Conservation (phyloP, 1,284 basidiomycete species). For the Cryptococcus amylolentus region DNA sequence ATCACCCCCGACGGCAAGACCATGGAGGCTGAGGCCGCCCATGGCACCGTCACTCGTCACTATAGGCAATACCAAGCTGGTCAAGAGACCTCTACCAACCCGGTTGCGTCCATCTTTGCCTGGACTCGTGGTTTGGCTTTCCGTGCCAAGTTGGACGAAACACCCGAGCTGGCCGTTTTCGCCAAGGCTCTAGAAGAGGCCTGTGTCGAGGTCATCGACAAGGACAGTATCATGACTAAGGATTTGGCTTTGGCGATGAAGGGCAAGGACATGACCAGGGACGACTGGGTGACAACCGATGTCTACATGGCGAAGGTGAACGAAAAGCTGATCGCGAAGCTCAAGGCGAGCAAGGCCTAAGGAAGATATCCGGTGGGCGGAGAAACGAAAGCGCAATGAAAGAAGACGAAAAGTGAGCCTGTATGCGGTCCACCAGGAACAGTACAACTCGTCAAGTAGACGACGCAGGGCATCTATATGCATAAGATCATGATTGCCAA, state of each 20-base stretch:
- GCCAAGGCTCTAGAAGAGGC: conserved; percentile 77
- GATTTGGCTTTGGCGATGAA: conserved; percentile 94
- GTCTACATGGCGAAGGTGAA: conserved; percentile 83
- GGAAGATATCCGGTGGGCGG: background rate
- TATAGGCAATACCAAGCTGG: conserved; percentile 97
- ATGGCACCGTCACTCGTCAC: conserved; percentile 82
- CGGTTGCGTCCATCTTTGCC: conserved; percentile 96
- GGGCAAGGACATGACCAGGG: conserved; percentile 83
- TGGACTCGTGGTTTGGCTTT: conserved; percentile 95
- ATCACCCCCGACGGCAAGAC: conserved; percentile 92
- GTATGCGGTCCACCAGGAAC: too few relatives aligned
- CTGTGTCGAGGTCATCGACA: conserved; percentile 88
- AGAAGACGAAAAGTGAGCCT: background rate
- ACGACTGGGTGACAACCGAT: conserved; percentile 89
- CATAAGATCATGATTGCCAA: background rate
- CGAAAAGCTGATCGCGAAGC: conserved; percentile 36
- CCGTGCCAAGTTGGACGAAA: conserved; percentile 88
- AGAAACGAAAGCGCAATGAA: conserved; percentile 10
- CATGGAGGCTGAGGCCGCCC: conserved; percentile 92
- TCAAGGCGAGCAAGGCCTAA: conserved; percentile 22
- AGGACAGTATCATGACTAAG: conserved; percentile 91
- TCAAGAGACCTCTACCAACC: conserved; percentile 94
- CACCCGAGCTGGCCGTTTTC: conserved; percentile 71
- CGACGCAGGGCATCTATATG: too few relatives aligned
- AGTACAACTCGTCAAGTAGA: too few relatives aligned